A percentile compares a stretch with the other conserved stretches of the same genome.
Evolutionary conservation across 2,329 filamentous ascomycete genomes (phyloP).

Genomic region (Venturia pyrina): DNA sequence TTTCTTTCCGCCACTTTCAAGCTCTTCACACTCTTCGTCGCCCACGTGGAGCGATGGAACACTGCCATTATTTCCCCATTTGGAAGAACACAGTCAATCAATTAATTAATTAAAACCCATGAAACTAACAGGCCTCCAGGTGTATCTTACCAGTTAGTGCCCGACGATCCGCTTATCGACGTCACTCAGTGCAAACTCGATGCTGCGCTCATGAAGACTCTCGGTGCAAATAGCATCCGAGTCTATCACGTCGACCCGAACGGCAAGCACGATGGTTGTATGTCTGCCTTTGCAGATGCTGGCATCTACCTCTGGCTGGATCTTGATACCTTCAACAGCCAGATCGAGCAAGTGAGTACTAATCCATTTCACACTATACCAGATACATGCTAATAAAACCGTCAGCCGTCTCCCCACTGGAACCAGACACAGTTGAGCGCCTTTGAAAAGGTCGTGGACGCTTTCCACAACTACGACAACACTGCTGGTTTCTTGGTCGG

Average conservation of each 20-base stretch:
- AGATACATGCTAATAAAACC: conserved; percentile 15
- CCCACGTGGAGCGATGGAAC: neutral
- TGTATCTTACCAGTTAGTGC: conserved; percentile 58
- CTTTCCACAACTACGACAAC: conserved; percentile 69
- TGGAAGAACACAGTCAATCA: neutral
- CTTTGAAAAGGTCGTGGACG: conserved; percentile 65
- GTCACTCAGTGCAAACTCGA: conserved; percentile 68
- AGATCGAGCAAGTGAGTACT: conserved; percentile 50
- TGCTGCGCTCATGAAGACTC: conserved; percentile 63
- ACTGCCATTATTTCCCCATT: neutral
- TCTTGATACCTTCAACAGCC: conserved; percentile 63
- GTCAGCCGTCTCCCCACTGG: conserved; percentile 55
- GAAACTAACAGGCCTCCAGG: conserved; percentile 35
- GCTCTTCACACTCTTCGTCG: neutral
- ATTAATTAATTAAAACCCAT: neutral
- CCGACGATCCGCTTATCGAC: conserved; percentile 66
- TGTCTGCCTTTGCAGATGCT: conserved; percentile 66
- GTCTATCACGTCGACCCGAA: conserved; percentile 76
- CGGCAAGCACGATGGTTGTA: conserved; percentile 66
- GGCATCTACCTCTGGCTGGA: conserved; percentile 81
- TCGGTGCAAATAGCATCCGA: conserved; percentile 76
- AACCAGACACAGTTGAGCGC: conserved; percentile 58
- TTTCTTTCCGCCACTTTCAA: no score
- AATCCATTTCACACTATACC: conserved; percentile 11
- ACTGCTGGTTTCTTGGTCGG: conserved; percentile 77